Evolutionary conservation across 2,329 filamentous ascomycete genomes (phyloP), one percentile per base, ranked within the genome.

Genomic region (Alternaria sp.): DNA sequence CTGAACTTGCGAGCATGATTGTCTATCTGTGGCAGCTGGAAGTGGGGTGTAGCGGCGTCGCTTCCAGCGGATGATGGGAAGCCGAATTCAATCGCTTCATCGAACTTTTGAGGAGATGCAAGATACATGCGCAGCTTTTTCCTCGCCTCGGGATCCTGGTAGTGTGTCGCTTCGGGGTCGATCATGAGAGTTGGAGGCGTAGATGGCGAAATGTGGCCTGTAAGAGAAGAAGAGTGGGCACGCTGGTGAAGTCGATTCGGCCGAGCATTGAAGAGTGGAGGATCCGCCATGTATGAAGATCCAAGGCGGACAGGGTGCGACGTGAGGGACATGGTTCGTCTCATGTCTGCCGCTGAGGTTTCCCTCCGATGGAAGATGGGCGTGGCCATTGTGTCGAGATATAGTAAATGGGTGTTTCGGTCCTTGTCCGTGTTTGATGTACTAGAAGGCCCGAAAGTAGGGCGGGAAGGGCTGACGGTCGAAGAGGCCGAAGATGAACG

Each of bases 71-170:
- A 83, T 0, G 90, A 89, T 0, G 93, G 93, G 72, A 97, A 98
- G 0, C 95, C 95, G 79, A 96, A 97, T 77, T 97, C 92, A 56
- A 98, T 88, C 1, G 93, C 93, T 80, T 98, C 95, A 76, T 98
- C 95, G 71, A 98, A 98, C 77, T 97, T 97, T 70, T 97, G 92
- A 1, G 94, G 91, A 1, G 93, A 97, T 8, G 92, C 91, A 19
- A 97, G 87, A 73, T 94, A 97, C 7, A 93, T 89, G 12, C 93
- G 89, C 19, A 98, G 84, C 80, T 96, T 97, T 71, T 93, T 85
- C 32, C 95, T 88, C 43, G 94, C 93, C 76, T 97, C 92, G 0
- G 93, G 93, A 71, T 97, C 93, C 77, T 93, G 92, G 74, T 97
- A 97, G 80, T 97, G 91, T 40, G 92, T 88, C 5, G 93, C 91